Evolutionary conservation across 148 eudicot genomes (phyloP).

Genomic region (Spergularia marina): DNA sequence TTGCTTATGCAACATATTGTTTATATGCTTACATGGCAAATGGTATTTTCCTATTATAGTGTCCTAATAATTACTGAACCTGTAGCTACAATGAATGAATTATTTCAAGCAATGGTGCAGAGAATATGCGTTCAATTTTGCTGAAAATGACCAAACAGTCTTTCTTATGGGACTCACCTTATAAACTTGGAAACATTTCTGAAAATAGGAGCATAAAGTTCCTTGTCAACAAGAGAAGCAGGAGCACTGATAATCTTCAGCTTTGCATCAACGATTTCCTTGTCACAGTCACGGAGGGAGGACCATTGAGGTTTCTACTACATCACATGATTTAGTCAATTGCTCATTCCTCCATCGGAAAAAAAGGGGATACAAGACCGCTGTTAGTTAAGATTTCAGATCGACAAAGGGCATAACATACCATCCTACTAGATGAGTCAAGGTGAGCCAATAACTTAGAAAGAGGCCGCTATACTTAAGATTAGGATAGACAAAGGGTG

Average conservation of each 20-base stretch:
- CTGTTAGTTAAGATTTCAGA: not conserved
- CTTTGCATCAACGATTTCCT: constrained; percentile 68
- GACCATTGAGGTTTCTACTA: constrained; percentile 75
- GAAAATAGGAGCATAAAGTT: constrained; percentile 69
- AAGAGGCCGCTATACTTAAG: not conserved
- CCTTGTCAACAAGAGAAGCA: constrained; percentile 38
- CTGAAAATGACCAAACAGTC: not conserved
- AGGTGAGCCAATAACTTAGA: too few species aligned
- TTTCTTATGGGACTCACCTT: constrained; percentile 43
- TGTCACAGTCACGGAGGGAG: constrained; percentile 62
- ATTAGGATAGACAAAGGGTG: constrained; percentile 13
- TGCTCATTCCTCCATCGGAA: not conserved
- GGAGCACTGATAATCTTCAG: constrained; percentile 53
- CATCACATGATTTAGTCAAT: constrained; percentile 27
- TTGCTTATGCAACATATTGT: not conserved
- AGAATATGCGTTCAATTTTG: not conserved
- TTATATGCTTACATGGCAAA: not conserved
- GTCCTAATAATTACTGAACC: not conserved
- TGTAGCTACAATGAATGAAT: not conserved
- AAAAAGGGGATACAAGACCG: not conserved
- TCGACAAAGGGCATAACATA: too few species aligned
- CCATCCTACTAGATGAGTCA: too few species aligned
- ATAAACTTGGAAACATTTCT: constrained; percentile 70
- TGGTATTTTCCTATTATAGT: not conserved
- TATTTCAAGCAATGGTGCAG: not conserved